Evolutionary conservation across 192 early-diverging fungal species (phyloP), one percentile per base, ranked within the genome.

Genomic region (Podochytrium sp.): DNA sequence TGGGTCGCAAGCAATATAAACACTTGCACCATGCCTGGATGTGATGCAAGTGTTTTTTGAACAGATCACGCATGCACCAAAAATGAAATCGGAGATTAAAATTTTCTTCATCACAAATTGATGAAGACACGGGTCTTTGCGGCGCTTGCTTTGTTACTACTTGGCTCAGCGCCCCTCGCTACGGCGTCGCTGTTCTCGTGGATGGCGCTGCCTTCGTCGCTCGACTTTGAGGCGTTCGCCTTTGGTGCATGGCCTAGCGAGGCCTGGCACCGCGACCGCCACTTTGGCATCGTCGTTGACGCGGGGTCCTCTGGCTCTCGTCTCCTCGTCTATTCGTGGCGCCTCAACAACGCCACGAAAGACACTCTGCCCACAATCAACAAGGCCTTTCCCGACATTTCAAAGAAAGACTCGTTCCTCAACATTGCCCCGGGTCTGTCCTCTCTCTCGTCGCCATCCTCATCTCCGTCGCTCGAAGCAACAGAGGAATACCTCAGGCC

Each of bases 291-390:
- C 55, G 91, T 99, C 34, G 93, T 99, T 43, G 98, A 99, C 76
- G 97, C 97, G 10, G 98, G 98, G 20, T 92, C 90, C 65, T 96
- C 96, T 2, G 98, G 98, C 4, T 96, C 96, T n/a, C 89, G 98
- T 50, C 82, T 93, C 0, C 92, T 95, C 79, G 81, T 99, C 23
- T 99, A 98, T 74, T 78, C 78, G 25, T 83, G 78, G 78, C 39
- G 32, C 2, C 59, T 61, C 0, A 20, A 34, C 7, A 29, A 37
- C 60, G 38, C 33, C 14, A 47, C 10, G 38, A 7, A 65, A n/a
- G 52, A 27, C 43, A 7, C 7, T 18, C 51, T 69, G 7, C 66
- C 66, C 3, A 1, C 16, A 10, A 69, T 69, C 51, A 35, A 33
- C 23, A 65, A 65, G 30, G 63, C 63, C 40, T 65, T 65, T 29